These are phyloP conservation scores for Tympanopsis confertula DNA, from an alignment of 2,329 filamentous ascomycete species.

Conservation along the genomic window DNA sequence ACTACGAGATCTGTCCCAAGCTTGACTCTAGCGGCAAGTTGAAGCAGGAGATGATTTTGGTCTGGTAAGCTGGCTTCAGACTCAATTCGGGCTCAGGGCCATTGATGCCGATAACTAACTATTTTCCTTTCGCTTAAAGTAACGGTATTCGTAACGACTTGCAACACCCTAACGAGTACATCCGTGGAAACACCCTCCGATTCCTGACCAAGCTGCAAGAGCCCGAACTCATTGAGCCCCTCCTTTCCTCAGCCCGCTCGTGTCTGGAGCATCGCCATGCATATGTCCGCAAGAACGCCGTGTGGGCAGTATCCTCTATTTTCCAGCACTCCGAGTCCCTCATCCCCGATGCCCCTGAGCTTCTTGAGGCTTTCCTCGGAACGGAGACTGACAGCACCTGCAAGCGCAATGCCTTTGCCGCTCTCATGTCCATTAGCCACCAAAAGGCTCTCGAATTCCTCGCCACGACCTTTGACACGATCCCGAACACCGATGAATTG, in stretches of 20 bases:
- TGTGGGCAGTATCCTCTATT: constrained; percentile 88
- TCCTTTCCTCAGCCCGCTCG: constrained; percentile 79
- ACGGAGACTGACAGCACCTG: constrained; percentile 87
- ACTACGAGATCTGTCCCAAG: constrained; percentile 98
- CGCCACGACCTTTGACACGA: constrained; percentile 79
- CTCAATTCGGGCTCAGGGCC: too few relatives aligned
- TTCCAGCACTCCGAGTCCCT: constrained; percentile 80
- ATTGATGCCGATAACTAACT: too few relatives aligned
- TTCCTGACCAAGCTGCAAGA: constrained; percentile 96
- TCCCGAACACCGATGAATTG: constrained; percentile 87
- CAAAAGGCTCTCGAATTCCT: constrained; percentile 84
- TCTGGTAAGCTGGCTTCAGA: constrained; percentile 65
- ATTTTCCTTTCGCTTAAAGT: constrained; percentile 40
- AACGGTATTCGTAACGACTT: constrained; percentile 97
- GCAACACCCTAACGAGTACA: constrained; percentile 96
- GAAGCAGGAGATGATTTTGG: constrained; percentile 98
- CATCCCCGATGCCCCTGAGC: constrained; percentile 89
- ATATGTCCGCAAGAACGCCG: constrained; percentile 96
- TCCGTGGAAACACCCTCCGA: constrained; percentile 92
- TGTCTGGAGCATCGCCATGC: constrained; percentile 94
- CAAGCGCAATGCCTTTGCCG: constrained; percentile 95
- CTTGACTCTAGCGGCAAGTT: constrained; percentile 83
- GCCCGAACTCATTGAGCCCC: constrained; percentile 87
- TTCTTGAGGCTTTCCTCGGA: constrained; percentile 80
- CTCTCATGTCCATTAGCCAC: constrained; percentile 81